phyloP scores from a whole-genome alignment of 1,139 yeast genomes.

The Hemisphaericaspora subhashii region DNA sequence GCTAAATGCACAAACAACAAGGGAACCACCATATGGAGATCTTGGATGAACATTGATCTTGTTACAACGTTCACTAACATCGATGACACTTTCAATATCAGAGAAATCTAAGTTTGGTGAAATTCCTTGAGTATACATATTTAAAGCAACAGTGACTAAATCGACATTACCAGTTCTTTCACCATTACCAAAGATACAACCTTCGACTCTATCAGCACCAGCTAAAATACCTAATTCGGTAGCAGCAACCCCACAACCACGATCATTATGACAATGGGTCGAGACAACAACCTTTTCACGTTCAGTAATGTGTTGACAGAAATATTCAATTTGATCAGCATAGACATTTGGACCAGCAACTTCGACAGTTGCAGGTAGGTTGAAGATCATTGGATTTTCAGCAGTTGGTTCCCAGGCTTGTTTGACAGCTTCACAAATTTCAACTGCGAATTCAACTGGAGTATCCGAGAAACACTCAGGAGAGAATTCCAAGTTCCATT shows the following conservation, averaged over 20 bases:
- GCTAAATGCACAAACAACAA: slow-evolving; percentile 94
- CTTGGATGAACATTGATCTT: slow-evolving; percentile 91
- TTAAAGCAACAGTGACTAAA: slow-evolving; percentile 86
- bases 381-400: slow-evolving; percentile 87
- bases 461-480: slow-evolving; percentile 96
- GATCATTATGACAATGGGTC: slow-evolving; percentile 92
- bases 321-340: slow-evolving; percentile 96
- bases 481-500: slow-evolving; percentile 90
- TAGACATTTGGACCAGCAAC: slow-evolving; percentile 91
- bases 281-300: slow-evolving; percentile 88
- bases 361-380: slow-evolving; percentile 98
- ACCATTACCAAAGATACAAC: slow-evolving; percentile 96
- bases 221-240: slow-evolving; percentile 92
- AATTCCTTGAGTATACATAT: slow-evolving; percentile 92
- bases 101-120: slow-evolving; percentile 85
- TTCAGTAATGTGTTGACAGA: slow-evolving; percentile 71
- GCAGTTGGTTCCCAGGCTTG: slow-evolving; percentile 86
- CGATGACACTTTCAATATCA: slow-evolving; percentile 77
- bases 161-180: slow-evolving; percentile 99
- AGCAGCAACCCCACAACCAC: slow-evolving; percentile 98
- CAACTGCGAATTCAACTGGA: slow-evolving; percentile 75
- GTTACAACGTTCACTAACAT: slow-evolving; percentile 89
- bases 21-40: slow-evolving; percentile 96
- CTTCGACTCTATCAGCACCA: slow-evolving; percentile 97
- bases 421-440: slow-evolving; percentile 94